Base-by-base conservation (phyloP, 1,284 basidiomycete species). In the Amylostereum areolatum region DNA sequence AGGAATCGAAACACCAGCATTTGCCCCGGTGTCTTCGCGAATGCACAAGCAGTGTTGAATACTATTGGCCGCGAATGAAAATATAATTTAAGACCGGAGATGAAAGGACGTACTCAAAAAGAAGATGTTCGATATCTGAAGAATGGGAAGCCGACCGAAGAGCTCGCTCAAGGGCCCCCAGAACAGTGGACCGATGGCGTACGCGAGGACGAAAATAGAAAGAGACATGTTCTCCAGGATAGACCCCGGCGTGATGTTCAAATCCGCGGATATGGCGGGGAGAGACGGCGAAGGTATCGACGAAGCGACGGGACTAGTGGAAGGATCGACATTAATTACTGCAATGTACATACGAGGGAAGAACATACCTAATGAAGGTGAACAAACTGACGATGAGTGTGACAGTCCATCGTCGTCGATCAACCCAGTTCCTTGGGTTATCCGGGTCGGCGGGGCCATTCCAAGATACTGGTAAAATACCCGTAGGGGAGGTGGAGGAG, bases 181-280 rank as follows among this genome's bases (percentile, higher is more conserved):
- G n/a, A 35, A 35, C 34, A 35, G n/a, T n/a, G 34, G 34, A 9
- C 61, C 57, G 40, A 65, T 51, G 37, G 66, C 67, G 50, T 67
- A 69, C 7, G 67, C 68, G n/a, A 69, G 60, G 10, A 69, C 58
- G 47, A 69, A 69, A 12, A 69, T 67, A 8, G 66, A 68, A 4
- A 68, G 57, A n/a, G 63, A 59, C 64, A 69, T 66, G 34, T 63
- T 64, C 52, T 66, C 62, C 3, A 67, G 50, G 30, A 64, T 59
- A 25, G 65, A 67, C 6, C 65, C 66, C n/a, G 60, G 34, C 9
- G 34, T 8, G 8, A 35, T 35, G n/a, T 35, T 35, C 9, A 35
- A 35, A n/a, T 35, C 9, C 9, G 34, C 34, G n/a, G 34, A 35
- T 35, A 35, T 35, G 34, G 34, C 34, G 34, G 34, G 34, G 9